Percentiles rank a stretch among this genome's conserved stretches.
These are phyloP conservation scores for Dacryopinax primogenitus DNA, from an alignment of 768 basidiomycete species.

Conservation along the genomic window DNA sequence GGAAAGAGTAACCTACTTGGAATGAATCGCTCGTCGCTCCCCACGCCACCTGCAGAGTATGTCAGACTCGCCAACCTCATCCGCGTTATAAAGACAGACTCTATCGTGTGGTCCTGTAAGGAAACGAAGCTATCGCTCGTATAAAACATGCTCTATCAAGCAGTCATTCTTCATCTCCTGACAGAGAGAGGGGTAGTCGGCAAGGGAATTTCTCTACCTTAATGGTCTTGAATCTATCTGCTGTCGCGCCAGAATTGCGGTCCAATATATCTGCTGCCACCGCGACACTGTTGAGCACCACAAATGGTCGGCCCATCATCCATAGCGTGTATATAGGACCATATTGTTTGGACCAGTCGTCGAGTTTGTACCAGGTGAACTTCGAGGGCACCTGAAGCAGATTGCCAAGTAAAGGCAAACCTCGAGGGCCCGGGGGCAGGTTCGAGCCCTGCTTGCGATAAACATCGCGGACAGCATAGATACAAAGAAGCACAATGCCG, in stretches of 20 bases:
- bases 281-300: background rate
- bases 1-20: background rate
- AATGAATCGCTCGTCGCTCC: background rate
- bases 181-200: background rate
- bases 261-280: background rate
- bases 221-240: background rate
- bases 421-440: background rate
- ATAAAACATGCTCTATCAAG: background rate
- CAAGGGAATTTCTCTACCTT: too few relatives aligned
- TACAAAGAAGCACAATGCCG: background rate
- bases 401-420: background rate
- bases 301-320: background rate
- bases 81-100: background rate
- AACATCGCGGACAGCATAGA: background rate
- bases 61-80: background rate
- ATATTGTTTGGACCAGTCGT: background rate
- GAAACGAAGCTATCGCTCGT: background rate
- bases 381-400: background rate
- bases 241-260: background rate
- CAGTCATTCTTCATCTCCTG: background rate
- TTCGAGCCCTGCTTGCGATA: background rate
- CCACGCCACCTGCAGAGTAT: background rate
- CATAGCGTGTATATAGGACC: background rate
- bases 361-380: background rate
- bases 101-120: background rate